Percentiles rank a stretch among this genome's conserved stretches.
phyloP scores from a whole-genome alignment of 2,329 filamentous ascomycete species.

The Sporothrix pallida region DNA sequence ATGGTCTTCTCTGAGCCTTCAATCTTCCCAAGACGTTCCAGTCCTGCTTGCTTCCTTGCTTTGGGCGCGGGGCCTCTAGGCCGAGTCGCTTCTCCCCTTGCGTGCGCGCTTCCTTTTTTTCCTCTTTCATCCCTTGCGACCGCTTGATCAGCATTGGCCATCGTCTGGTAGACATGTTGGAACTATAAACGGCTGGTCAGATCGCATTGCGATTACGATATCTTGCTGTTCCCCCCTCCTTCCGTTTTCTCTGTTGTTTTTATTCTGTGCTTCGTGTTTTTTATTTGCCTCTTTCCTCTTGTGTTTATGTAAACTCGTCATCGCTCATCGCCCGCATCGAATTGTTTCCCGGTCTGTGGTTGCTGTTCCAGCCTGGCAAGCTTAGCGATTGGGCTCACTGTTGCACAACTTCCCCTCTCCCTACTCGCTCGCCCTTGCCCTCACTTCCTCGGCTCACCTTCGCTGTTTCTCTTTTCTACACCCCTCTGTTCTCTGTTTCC shows the following conservation, averaged over 20 bases:
- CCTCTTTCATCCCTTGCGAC: conserved; percentile 20
- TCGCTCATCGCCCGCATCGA: neutral
- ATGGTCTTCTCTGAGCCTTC: neutral
- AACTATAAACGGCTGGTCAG: conserved; percentile 22
- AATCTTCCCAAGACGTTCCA: too few species aligned
- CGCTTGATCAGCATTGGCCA: conserved; percentile 28
- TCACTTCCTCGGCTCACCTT: neutral
- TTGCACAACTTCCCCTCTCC: conserved; percentile 11
- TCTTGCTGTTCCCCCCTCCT: neutral
- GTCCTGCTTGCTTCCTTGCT: neutral
- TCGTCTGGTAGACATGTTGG: neutral
- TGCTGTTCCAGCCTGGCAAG: conserved; percentile 21
- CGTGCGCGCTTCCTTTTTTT: conserved; percentile 10
- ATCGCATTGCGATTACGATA: conserved; percentile 8
- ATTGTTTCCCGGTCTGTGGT: conserved; percentile 1
- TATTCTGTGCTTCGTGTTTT: neutral
- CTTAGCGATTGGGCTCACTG: neutral
- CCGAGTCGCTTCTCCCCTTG: conserved; percentile 1
- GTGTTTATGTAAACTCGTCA: neutral
- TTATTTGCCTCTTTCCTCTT: conserved; percentile 6
- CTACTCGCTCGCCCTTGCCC: neutral
- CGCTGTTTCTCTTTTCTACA: neutral
- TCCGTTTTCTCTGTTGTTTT: neutral
- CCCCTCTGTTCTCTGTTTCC: neutral
- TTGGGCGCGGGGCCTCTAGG: neutral